These are phyloP conservation scores for Zizania latifolia DNA, from an alignment of 176 grass and related monocot genomes.

Conservation along the genomic window DNA sequence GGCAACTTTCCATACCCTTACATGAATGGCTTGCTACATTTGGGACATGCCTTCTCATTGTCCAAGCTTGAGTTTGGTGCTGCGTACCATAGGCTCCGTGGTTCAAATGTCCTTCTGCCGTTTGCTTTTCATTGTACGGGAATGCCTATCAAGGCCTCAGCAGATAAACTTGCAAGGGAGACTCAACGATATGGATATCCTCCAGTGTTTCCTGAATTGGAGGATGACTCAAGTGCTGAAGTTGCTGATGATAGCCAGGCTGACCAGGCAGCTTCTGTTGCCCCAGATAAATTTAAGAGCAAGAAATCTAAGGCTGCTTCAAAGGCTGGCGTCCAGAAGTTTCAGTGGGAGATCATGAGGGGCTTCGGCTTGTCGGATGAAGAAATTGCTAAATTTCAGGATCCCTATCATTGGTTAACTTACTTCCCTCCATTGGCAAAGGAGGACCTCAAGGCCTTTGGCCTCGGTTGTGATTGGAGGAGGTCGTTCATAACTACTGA, in stretches of 20 bases:
- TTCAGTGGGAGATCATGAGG: slow-evolving; percentile 80
- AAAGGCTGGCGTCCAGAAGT: slow-evolving; percentile 51
- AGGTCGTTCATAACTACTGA: slow-evolving; percentile 70
- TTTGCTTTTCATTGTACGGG: slow-evolving; percentile 84
- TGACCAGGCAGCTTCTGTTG: slow-evolving; percentile 8
- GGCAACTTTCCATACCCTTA: slow-evolving; percentile 76
- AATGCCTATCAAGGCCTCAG: slow-evolving; percentile 82
- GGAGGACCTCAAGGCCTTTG: slow-evolving; percentile 61
- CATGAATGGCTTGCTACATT: slow-evolving; percentile 73
- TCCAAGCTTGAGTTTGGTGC: slow-evolving; percentile 82
- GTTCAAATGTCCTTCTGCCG: slow-evolving; percentile 55
- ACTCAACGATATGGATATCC: slow-evolving; percentile 55
- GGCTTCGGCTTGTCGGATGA: slow-evolving; percentile 47
- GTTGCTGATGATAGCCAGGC: slow-evolving; percentile 29
- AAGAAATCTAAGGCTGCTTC: slow-evolving; percentile 64
- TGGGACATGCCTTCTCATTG: slow-evolving; percentile 64
- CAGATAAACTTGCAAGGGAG: slow-evolving; percentile 63
- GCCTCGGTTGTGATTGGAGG: slow-evolving; percentile 65
- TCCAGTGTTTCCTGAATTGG: slow-evolving; percentile 43
- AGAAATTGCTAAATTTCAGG: slow-evolving; percentile 58
- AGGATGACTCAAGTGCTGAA: slow-evolving; percentile 33
- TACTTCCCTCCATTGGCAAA: slow-evolving; percentile 53
- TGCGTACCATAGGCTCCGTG: slow-evolving; percentile 55
- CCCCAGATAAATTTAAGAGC: slow-evolving; percentile 63
- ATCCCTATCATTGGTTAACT: slow-evolving; percentile 63